phyloP scores from a whole-genome alignment of 1,284 basidiomycete species.

The Termitomyces sp. region DNA sequence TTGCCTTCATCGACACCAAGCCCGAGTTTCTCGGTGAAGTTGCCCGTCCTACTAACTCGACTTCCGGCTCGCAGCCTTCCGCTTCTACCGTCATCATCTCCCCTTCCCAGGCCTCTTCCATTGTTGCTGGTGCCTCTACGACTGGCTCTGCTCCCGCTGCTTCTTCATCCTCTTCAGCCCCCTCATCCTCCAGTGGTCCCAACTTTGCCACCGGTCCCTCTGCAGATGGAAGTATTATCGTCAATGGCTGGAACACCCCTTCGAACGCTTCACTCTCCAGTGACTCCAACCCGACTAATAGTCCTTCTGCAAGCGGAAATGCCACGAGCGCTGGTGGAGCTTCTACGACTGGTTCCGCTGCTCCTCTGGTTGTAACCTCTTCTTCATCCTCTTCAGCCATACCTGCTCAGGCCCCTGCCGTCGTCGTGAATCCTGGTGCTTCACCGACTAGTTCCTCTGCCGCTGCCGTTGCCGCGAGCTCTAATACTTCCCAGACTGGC shows the following conservation, averaged over 20 bases:
- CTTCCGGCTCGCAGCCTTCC: constrained; percentile 15
- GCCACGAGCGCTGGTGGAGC: constrained; percentile 29
- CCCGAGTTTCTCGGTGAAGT: constrained; percentile 47
- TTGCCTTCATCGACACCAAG: constrained; percentile 61
- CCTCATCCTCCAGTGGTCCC: constrained; percentile 23
- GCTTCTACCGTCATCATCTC: constrained; percentile 38
- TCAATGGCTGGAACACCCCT: constrained; percentile 33
- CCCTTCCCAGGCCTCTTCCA: constrained; percentile 40
- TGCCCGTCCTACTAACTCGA: constrained; percentile 25
- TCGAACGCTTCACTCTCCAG: neutral
- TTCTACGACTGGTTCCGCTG: constrained; percentile 15
- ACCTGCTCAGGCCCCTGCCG: too few species aligned
- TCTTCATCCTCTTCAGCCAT: constrained; percentile 4
- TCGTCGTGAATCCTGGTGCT: neutral
- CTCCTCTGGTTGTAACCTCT: constrained; percentile 1
- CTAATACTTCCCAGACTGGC: constrained; percentile 15
- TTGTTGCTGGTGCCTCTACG: constrained; percentile 33
- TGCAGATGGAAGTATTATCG: constrained; percentile 34
- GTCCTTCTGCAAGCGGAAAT: neutral
- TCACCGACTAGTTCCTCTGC: constrained; percentile 14
- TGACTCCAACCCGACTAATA: neutral
- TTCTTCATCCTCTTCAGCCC: constrained; percentile 10
- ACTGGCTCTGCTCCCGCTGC: constrained; percentile 15
- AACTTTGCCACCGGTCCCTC: constrained; percentile 36
- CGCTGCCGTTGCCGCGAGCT: too few species aligned